Evolutionary conservation across 768 basidiomycete genomes (phyloP), one percentile per base, ranked within the genome.

Genomic region (Lyophyllum decastes): DNA sequence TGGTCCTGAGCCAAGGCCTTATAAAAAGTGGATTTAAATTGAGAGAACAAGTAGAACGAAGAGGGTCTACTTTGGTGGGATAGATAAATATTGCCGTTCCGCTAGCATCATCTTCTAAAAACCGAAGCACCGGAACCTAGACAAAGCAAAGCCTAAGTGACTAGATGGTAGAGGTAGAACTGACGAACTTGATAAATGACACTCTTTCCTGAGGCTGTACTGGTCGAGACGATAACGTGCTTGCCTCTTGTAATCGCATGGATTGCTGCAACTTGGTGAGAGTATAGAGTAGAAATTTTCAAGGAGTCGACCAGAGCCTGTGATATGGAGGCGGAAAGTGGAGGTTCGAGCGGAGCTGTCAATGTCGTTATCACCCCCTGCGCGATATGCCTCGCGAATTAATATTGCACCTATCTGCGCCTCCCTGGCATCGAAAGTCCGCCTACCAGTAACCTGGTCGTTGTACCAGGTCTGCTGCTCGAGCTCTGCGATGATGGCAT

Each of bases 1-100:
- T 96, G 94, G 66, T 96, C 94, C 72, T 96, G 94, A 1, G 94
- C 94, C 40, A 96, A 76, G 16, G 94, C 94, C 89, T 93, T 49
- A 38, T 33, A 34, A 47, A 6, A 41, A 27, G 14, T 8, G 25
- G 16, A 7, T 4, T 45, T 26, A 17, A 30, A 10, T 41, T 48
- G n/a, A 44, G 41, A 47, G 47, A 19, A 2, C 11, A 47, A 27
- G 8, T 19, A 2, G 10, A n/a, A 17, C 9, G 8, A n/a, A 1
- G 16, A 11, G 21, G 25, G 53, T 66, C 38, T 49, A 83, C 91
- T 75, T 96, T 96, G 0, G 94, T 96, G 1, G 94, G 94, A 64
- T 94, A 96, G 34, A 96, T 82, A 66, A 93, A 89, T 38, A 96
- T 81, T 0, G 91, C 90, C 0, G 87, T 95, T 10, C 88, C 69